Percentiles rank a stretch among this genome's conserved stretches.
Conservation (phyloP, 148 eudicot genomes). For the Hydrangea macrophylla region DNA sequence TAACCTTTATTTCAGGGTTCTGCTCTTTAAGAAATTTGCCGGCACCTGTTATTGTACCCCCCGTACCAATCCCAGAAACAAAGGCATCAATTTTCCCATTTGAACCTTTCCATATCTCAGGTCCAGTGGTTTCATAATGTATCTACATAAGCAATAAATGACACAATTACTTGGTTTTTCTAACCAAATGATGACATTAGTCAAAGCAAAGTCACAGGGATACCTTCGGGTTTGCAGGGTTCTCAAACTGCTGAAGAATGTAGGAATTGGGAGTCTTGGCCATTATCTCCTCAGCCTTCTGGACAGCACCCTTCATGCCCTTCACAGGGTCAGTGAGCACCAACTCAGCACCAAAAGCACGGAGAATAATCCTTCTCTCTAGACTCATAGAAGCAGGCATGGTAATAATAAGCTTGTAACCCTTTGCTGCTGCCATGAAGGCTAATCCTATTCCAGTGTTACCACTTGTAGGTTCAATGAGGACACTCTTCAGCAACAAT, state of each 20-base stretch:
- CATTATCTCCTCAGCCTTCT: conserved; percentile 72
- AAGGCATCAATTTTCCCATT: conserved; percentile 65
- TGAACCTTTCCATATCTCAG: conserved; percentile 78
- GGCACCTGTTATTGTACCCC: conserved; percentile 77
- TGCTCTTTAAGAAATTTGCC: conserved; percentile 73
- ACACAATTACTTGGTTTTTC: not conserved
- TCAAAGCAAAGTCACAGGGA: not conserved
- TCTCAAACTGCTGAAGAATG: conserved; percentile 77
- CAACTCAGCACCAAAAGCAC: conserved; percentile 83
- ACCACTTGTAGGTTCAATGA: conserved; percentile 87
- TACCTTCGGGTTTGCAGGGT: conserved; percentile 90
- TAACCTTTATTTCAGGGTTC: conserved; percentile 70
- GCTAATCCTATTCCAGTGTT: conserved; percentile 91
- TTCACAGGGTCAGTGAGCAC: conserved; percentile 70
- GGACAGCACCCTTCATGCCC: conserved; percentile 75
- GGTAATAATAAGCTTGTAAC: conserved; percentile 76
- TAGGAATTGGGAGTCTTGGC: conserved; percentile 72
- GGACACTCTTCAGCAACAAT: conserved; percentile 50
- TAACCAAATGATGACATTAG: not conserved
- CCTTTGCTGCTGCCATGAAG: conserved; percentile 81
- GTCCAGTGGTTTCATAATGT: conserved; percentile 88
- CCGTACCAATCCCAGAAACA: conserved; percentile 83
- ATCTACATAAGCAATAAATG: conserved; percentile 30
- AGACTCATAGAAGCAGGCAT: conserved; percentile 90
- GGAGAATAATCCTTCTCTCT: conserved; percentile 74